Evolutionary conservation across 768 basidiomycete species (phyloP).

Genomic region (Gyrodon lividus): DNA sequence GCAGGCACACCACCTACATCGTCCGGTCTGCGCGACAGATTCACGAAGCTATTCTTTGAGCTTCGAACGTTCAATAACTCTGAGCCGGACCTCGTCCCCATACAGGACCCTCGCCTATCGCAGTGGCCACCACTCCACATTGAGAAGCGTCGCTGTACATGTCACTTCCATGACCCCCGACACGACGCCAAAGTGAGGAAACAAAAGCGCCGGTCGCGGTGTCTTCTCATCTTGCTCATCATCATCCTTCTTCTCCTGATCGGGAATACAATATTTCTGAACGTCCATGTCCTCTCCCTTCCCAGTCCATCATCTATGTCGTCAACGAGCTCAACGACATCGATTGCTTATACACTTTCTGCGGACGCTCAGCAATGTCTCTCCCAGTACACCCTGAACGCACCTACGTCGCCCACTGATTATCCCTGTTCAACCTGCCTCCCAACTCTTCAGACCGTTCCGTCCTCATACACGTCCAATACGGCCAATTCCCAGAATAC

Average conservation of each 20-base stretch:
- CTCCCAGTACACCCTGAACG: conserved; percentile 44
- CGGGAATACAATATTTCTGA: conserved; percentile 39
- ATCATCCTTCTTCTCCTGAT: conserved; percentile 43
- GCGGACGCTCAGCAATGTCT: conserved; percentile 44
- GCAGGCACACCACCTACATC: conserved; percentile 19
- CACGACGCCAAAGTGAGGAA: conserved; percentile 21
- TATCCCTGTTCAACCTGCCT: conserved; percentile 51
- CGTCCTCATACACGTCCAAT: conserved; percentile 31
- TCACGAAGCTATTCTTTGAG: conserved; percentile 39
- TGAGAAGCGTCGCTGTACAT: conserved; percentile 33
- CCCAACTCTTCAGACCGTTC: conserved; percentile 38
- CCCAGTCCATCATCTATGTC: conserved; percentile 11
- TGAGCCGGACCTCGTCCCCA: conserved; percentile 27
- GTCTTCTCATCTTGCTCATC: conserved; percentile 34
- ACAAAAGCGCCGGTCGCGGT: conserved; percentile 31
- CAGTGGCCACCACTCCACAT: conserved; percentile 42
- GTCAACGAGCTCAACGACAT: conserved; percentile 19
- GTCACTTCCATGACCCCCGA: conserved; percentile 22
- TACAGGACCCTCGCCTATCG: conserved; percentile 19
- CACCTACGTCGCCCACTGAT: conserved; percentile 38
- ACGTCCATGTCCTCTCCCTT: conserved; percentile 33
- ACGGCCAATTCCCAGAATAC: conserved; percentile 33
- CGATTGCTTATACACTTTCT: conserved; percentile 34
- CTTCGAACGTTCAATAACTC: conserved; percentile 27
- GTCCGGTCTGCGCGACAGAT: conserved; percentile 27